Conservation (phyloP, 768 basidiomycete genomes). For the Gyrodon lividus region DNA sequence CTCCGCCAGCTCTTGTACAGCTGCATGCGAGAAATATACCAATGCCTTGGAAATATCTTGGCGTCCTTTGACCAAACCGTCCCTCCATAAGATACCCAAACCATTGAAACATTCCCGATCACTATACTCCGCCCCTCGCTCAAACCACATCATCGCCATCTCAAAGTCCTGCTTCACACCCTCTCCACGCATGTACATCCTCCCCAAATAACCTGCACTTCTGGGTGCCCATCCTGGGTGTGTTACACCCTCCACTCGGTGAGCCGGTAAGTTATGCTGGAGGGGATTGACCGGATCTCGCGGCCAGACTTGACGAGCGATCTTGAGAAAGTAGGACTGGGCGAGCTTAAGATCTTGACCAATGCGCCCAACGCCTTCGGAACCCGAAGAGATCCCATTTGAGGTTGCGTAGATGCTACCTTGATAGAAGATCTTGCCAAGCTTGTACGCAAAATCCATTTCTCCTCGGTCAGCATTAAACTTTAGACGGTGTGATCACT, state of each 20-base stretch:
- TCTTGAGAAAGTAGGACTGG: constrained; percentile 77
- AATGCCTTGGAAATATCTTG: constrained; percentile 68
- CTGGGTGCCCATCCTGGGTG: constrained; percentile 66
- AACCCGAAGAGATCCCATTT: constrained; percentile 83
- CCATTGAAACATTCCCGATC: constrained; percentile 91
- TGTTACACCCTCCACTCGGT: constrained; percentile 51
- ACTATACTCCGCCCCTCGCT: constrained; percentile 74
- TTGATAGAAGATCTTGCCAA: constrained; percentile 96
- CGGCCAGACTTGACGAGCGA: constrained; percentile 87
- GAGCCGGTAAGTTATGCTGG: constrained; percentile 39
- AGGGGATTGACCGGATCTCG: constrained; percentile 62
- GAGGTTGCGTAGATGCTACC: constrained; percentile 82
- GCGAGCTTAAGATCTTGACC: constrained; percentile 77
- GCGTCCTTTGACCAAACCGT: constrained; percentile 73
- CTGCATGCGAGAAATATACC: constrained; percentile 71
- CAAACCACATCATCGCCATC: constrained; percentile 91
- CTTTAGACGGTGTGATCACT: constrained; percentile 37
- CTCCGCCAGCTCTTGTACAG: constrained; percentile 86
- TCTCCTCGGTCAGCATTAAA: constrained; percentile 96
- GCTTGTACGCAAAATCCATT: constrained; percentile 82
- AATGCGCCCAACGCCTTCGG: constrained; percentile 90
- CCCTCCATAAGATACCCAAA: constrained; percentile 88
- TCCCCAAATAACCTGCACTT: constrained; percentile 85
- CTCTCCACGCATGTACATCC: constrained; percentile 94
- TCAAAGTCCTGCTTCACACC: constrained; percentile 76